Evolutionary conservation across 192 early-diverging fungal genomes (phyloP).

Genomic region (Neocallimastix lanati): DNA sequence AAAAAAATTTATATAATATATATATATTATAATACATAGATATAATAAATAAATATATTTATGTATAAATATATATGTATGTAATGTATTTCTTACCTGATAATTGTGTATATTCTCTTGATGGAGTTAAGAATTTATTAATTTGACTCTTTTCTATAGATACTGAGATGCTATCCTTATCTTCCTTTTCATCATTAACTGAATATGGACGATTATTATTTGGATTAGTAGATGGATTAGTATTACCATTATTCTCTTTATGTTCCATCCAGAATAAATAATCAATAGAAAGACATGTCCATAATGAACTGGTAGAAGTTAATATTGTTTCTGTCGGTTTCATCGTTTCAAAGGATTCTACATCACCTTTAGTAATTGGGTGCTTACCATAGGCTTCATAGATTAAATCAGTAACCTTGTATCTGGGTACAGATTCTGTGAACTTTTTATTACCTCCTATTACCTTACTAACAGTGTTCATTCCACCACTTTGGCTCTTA

Average conservation of each 20-base stretch:
- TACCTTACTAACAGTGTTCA: slow-evolving; percentile 2
- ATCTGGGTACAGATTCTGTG: background rate
- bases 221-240: no score
- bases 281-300: background rate
- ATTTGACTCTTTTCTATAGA: background rate
- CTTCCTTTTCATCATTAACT: background rate
- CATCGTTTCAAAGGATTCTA: slow-evolving; percentile 19
- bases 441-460: background rate
- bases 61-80: background rate
- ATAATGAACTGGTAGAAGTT: slow-evolving; percentile 8
- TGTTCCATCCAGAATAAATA: background rate
- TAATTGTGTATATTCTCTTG: background rate
- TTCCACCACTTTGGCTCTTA: slow-evolving; percentile 5
- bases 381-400: slow-evolving; percentile 41
- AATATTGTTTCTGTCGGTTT: slow-evolving; percentile 41
- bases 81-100: background rate
- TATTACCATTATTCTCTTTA: no score
- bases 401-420: slow-evolving; percentile 19
- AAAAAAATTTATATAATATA: no score
- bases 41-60: background rate
- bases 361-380: slow-evolving; percentile 65
- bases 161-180: background rate
- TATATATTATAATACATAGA: background rate
- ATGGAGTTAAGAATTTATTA: background rate
- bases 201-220: background rate